phyloP scores from a whole-genome alignment of 306 rosid genomes.

The Cicer yamashitae region DNA sequence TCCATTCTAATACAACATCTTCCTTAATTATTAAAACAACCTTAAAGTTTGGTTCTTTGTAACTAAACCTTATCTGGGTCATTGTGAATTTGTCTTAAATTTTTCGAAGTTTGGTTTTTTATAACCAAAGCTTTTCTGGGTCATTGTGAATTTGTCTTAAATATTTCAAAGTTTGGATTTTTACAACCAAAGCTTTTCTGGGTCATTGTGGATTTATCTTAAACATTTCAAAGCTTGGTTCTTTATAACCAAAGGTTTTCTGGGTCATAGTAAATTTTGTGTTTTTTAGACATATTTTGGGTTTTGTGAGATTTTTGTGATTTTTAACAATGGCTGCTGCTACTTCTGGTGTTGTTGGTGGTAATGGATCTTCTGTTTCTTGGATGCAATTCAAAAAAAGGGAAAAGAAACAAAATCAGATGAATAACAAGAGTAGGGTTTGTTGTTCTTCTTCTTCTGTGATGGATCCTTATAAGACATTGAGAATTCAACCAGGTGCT shows the following conservation, averaged over 20 bases:
- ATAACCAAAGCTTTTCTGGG: slow-evolving; percentile 38
- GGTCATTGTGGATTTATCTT: slow-evolving; percentile 17
- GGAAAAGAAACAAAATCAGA: slow-evolving; percentile 39
- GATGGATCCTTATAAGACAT: slow-evolving; percentile 75
- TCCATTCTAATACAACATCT: slow-evolving; percentile 27
- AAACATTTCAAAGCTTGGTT: slow-evolving; percentile 16
- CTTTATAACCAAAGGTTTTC: slow-evolving; percentile 34
- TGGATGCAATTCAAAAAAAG: slow-evolving; percentile 55
- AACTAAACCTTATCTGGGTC: slow-evolving; percentile 41
- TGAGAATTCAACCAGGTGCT: slow-evolving; percentile 69
- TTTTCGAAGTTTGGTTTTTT: slow-evolving; percentile 34
- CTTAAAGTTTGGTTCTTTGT: slow-evolving; percentile 38
- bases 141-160: background rate
- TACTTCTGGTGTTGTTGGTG: slow-evolving; percentile 61
- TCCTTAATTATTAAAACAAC: background rate
- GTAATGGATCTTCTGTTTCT: slow-evolving; percentile 53
- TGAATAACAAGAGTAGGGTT: slow-evolving; percentile 44
- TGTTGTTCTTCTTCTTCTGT: slow-evolving; percentile 56
- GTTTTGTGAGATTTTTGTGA: slow-evolving; percentile 26
- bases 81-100: background rate
- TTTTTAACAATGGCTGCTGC: slow-evolving; percentile 59
- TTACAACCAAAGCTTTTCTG: slow-evolving; percentile 33
- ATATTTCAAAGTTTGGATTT: slow-evolving; percentile 21
- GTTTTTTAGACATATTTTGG: background rate
- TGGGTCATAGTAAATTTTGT: slow-evolving; percentile 31